Percentiles rank a stretch among this genome's conserved stretches.
Evolutionary conservation across 805 yeast genomes (phyloP).

Genomic region (Saccharomycopsis sp.): DNA sequence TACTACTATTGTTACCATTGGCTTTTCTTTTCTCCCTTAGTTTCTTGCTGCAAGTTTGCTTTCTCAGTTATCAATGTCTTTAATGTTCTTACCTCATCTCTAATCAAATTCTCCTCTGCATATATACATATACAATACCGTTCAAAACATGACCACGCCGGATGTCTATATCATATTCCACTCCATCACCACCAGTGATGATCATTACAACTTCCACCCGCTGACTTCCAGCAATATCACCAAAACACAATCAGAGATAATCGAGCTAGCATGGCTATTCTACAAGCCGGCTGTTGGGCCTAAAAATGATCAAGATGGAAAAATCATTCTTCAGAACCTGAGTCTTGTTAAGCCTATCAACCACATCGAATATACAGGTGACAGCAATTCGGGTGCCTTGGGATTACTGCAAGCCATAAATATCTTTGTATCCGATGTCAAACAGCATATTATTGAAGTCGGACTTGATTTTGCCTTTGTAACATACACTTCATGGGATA

Average conservation of each 20-base stretch:
- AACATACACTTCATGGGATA: constrained; percentile 57
- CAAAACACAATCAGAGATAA: constrained; percentile 62
- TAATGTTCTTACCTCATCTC: neutral
- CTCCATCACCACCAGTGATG: constrained; percentile 62
- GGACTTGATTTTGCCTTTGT: constrained; percentile 57
- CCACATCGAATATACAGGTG: neutral
- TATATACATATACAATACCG: neutral
- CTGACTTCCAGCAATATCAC: constrained; percentile 33
- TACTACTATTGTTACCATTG: neutral
- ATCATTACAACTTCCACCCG: constrained; percentile 37
- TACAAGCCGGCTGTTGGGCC: constrained; percentile 9
- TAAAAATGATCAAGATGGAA: neutral
- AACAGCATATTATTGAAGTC: neutral
- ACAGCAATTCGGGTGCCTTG: neutral
- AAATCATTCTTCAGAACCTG: neutral
- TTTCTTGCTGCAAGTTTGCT: neutral
- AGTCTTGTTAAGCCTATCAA: neutral
- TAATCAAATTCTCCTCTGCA: neutral
- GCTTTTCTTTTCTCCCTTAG: neutral
- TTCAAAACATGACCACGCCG: neutral
- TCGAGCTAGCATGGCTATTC: constrained; percentile 62
- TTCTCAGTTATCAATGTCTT: neutral
- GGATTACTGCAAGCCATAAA: neutral
- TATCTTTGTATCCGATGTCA: neutral
- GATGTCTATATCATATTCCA: constrained; percentile 57